Conservation (phyloP, 306 rosid species). For the Inga laurina region DNA sequence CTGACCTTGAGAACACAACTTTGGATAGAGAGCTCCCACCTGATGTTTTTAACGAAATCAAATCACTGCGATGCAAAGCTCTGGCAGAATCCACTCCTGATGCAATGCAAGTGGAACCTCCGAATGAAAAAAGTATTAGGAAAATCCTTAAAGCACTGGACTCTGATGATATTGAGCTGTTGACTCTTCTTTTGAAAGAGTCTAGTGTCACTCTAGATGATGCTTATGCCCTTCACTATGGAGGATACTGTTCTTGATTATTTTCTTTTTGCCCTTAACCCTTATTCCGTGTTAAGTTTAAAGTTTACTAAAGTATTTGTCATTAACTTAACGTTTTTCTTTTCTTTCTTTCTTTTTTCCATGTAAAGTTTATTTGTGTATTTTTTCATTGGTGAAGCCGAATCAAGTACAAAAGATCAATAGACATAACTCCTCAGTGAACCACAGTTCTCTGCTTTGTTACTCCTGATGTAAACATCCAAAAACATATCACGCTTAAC, state of each 20-base stretch:
- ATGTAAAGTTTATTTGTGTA: background rate
- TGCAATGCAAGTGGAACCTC: too few relatives aligned
- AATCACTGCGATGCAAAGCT: too few relatives aligned
- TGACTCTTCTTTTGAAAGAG: too few relatives aligned
- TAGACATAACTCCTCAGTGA: background rate
- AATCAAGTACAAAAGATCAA: background rate
- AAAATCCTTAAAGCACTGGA: too few relatives aligned
- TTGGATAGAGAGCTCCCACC: too few relatives aligned
- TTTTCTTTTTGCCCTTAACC: background rate
- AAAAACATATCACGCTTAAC: background rate
- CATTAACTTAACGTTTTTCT: background rate
- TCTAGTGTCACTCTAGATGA: too few relatives aligned
- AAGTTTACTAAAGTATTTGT: background rate
- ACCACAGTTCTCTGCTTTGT: conserved; percentile 9
- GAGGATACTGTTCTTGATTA: background rate
- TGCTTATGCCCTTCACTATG: too few relatives aligned
- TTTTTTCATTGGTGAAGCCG: background rate
- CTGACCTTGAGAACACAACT: too few relatives aligned
- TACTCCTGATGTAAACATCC: background rate
- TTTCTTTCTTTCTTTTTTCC: background rate
- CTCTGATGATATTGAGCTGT: too few relatives aligned
- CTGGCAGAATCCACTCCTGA: too few relatives aligned
- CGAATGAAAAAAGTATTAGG: too few relatives aligned
- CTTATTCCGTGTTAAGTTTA: background rate
- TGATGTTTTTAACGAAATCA: too few relatives aligned